Conservation (phyloP, 2,329 filamentous ascomycete genomes). For the Trichoderma asperellum region DNA sequence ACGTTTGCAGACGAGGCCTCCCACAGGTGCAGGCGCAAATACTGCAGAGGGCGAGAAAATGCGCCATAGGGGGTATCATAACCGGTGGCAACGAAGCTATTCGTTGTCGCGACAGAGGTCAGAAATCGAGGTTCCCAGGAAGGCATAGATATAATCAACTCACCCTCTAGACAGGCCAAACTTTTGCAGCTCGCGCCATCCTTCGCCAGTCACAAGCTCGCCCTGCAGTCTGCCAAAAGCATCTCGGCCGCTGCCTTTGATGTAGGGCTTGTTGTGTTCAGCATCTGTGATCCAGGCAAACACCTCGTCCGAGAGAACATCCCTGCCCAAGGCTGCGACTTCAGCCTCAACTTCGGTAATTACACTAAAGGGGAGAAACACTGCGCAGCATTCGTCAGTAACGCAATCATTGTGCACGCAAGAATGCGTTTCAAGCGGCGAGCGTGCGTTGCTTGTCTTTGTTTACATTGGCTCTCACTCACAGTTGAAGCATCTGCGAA, state of each 20-base stretch:
- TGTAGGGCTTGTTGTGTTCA: conserved; percentile 65
- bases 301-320: conserved; percentile 58
- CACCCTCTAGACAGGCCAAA: conserved; percentile 61
- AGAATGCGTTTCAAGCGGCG: not conserved
- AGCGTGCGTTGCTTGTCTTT: not conserved
- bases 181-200: conserved; percentile 66
- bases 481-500: conserved; percentile 58
- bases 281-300: conserved; percentile 65
- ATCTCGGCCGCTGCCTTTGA: conserved; percentile 60
- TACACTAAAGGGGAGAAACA: conserved; percentile 53
- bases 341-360: conserved; percentile 48
- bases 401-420: not conserved
- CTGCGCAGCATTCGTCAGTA: conserved; percentile 38
- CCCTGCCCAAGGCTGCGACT: conserved; percentile 52
- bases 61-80: conserved; percentile 58
- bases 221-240: conserved; percentile 64
- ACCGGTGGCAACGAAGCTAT: conserved; percentile 59
- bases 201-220: conserved; percentile 65
- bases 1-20: conserved; percentile 62
- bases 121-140: not conserved
- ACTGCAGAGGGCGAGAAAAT: conserved; percentile 62
- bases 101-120: not conserved
- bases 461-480: conserved; percentile 33
- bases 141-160: conserved; percentile 9
- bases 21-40: conserved; percentile 62